These are phyloP conservation scores for Oxytropis ochrocephala DNA, from an alignment of 306 rosid genomes.

Conservation along the genomic window DNA sequence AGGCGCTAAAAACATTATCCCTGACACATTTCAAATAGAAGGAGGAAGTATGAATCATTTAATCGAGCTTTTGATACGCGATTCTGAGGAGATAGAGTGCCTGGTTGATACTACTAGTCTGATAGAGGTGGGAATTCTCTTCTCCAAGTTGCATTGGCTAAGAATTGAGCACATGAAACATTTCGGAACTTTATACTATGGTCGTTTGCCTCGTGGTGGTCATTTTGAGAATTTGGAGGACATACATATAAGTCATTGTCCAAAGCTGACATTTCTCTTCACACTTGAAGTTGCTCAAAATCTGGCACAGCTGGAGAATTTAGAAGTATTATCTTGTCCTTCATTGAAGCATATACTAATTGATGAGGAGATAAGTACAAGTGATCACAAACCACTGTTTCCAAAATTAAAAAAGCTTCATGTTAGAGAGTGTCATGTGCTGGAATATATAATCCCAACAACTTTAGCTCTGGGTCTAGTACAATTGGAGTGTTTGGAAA, in stretches of 20 bases:
- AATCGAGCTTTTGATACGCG: not conserved
- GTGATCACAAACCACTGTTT: slow-evolving; percentile 1
- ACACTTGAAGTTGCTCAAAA: not conserved
- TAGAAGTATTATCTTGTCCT: not conserved
- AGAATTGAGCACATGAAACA: not conserved
- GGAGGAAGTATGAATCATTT: slow-evolving; percentile 1
- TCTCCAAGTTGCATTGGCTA: slow-evolving; percentile 6
- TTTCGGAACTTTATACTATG: not conserved
- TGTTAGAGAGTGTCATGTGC: not conserved
- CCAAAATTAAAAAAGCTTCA: slow-evolving; percentile 5
- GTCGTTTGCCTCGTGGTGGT: not conserved
- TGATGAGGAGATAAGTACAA: not conserved
- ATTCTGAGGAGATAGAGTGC: not conserved
- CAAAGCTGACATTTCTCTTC: slow-evolving; percentile 1
- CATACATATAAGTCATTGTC: not conserved
- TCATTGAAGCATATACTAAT: not conserved
- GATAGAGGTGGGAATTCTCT: not conserved
- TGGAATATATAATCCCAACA: slow-evolving; percentile 17
- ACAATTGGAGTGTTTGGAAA: not conserved
- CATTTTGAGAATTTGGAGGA: not conserved
- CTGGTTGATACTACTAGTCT: not conserved
- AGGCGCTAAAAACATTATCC: slow-evolving; percentile 15
- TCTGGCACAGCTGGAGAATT: not conserved
- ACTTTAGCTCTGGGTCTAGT: slow-evolving; percentile 8
- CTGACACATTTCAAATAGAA: slow-evolving; percentile 3